A percentile compares a stretch with the other conserved stretches of the same genome.
Conservation (phyloP, 768 basidiomycete genomes). For the Rhodotorula graminis region DNA sequence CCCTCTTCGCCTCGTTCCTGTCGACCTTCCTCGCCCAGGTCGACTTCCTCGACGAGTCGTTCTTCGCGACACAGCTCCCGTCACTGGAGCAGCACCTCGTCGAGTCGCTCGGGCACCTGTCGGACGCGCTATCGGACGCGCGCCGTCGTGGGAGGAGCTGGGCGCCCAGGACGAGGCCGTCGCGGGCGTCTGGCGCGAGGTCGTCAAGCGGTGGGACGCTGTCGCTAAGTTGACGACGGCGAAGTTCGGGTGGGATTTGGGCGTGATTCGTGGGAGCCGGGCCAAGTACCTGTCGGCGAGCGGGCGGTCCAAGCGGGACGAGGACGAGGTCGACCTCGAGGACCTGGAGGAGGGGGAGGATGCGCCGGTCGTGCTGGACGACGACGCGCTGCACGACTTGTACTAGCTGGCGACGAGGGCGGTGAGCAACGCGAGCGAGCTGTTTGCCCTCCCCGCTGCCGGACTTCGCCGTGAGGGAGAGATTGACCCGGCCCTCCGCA, state of each 20-base stretch:
- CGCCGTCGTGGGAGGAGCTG: neutral
- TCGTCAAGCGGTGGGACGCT: conserved; percentile 33
- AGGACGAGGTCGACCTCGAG: conserved; percentile 44
- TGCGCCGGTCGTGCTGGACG: conserved; percentile 42
- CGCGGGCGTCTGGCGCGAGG: conserved; percentile 26
- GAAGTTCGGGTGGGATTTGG: conserved; percentile 50
- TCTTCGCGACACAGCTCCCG: conserved; percentile 37
- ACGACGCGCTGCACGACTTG: neutral
- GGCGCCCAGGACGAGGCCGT: neutral
- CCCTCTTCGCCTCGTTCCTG: conserved; percentile 37
- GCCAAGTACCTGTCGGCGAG: conserved; percentile 7
- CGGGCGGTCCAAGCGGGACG: conserved; percentile 13
- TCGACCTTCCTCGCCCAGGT: conserved; percentile 20
- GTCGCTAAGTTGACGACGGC: conserved; percentile 34
- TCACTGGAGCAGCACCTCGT: conserved; percentile 36
- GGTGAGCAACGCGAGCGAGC: too few relatives aligned
- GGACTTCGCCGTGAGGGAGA: too few relatives aligned
- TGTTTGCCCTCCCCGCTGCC: too few relatives aligned
- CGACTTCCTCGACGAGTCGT: conserved; percentile 33
- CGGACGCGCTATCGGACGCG: conserved; percentile 26
- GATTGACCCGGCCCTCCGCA: too few relatives aligned
- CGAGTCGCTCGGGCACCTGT: conserved; percentile 31
- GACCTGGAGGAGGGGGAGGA: conserved; percentile 53
- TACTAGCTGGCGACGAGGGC: neutral
- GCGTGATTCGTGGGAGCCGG: conserved; percentile 30